These are phyloP conservation scores for Thielaviopsis punctulata DNA, from an alignment of 2,329 filamentous ascomycete species.

Conservation along the genomic window DNA sequence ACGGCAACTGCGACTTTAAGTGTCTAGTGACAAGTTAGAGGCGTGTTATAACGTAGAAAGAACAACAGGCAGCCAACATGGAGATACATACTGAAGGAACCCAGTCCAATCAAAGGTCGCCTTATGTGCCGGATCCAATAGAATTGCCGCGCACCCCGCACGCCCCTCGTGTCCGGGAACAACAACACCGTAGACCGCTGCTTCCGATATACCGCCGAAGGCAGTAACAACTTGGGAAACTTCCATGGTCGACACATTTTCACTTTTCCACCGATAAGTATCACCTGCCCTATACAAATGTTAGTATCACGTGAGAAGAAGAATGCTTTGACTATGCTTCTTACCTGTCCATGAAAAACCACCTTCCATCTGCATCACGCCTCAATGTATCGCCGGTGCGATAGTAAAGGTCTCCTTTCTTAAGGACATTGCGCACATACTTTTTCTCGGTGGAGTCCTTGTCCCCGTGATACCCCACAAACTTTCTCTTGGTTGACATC, in stretches of 20 bases:
- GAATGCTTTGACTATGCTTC: background rate
- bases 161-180: conserved; percentile 51
- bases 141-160: conserved; percentile 46
- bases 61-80: background rate
- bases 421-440: conserved; percentile 45
- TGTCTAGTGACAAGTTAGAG: conserved; percentile 21
- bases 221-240: conserved; percentile 45
- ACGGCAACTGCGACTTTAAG: conserved; percentile 42
- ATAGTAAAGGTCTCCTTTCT: conserved; percentile 51
- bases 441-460: conserved; percentile 49
- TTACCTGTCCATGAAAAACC: conserved; percentile 46
- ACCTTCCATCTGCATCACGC: conserved; percentile 42
- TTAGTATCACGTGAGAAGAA: background rate
- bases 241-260: conserved; percentile 51
- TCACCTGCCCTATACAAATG: conserved; percentile 37
- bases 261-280: conserved; percentile 59
- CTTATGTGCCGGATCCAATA: conserved; percentile 31
- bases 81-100: conserved; percentile 30
- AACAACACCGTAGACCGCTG: conserved; percentile 52
- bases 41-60: background rate
- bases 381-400: conserved; percentile 50
- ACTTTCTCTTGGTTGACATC: conserved; percentile 38
- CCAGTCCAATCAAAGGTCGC: conserved; percentile 39
- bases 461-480: conserved; percentile 55
- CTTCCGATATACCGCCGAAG: conserved; percentile 42